A percentile compares a stretch with the other conserved stretches of the same genome.
These are phyloP conservation scores for Eucalyptus leucophloia DNA, from an alignment of 345 rosid species.

Conservation along the genomic window DNA sequence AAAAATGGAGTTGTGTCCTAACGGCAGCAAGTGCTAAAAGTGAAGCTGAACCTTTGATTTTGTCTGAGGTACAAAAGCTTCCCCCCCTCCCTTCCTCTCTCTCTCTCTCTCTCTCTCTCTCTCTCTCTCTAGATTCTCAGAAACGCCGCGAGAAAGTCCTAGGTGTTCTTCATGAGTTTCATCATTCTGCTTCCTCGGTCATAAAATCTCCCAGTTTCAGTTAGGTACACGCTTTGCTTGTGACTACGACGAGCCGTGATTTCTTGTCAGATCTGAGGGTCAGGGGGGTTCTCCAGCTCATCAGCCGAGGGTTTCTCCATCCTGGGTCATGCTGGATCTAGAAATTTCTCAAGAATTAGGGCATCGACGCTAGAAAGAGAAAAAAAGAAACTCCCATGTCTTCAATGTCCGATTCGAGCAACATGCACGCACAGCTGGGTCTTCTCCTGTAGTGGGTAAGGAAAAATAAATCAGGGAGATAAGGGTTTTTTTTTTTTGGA, in stretches of 20 bases:
- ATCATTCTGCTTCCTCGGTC: background rate
- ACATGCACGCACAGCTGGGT: background rate
- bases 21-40: background rate
- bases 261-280: background rate
- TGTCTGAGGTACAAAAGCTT: background rate
- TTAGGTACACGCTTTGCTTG: background rate
- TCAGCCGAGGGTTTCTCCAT: background rate
- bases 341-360: background rate
- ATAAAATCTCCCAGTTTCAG: background rate
- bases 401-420: slow-evolving; percentile 12
- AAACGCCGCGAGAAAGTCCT: background rate
- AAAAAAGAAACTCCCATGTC: slow-evolving; percentile 21
- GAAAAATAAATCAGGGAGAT: background rate
- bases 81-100: background rate
- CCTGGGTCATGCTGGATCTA: slow-evolving; percentile 5
- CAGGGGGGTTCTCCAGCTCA: background rate
- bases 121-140: background rate
- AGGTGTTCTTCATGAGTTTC: background rate
- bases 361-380: background rate
- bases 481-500: background rate
- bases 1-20: background rate
- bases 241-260: background rate
- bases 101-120: background rate
- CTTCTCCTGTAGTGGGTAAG: background rate
- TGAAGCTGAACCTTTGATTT: background rate